These are phyloP conservation scores for Solanum acaule DNA, from an alignment of 257 asterid genomes.

Conservation along the genomic window DNA sequence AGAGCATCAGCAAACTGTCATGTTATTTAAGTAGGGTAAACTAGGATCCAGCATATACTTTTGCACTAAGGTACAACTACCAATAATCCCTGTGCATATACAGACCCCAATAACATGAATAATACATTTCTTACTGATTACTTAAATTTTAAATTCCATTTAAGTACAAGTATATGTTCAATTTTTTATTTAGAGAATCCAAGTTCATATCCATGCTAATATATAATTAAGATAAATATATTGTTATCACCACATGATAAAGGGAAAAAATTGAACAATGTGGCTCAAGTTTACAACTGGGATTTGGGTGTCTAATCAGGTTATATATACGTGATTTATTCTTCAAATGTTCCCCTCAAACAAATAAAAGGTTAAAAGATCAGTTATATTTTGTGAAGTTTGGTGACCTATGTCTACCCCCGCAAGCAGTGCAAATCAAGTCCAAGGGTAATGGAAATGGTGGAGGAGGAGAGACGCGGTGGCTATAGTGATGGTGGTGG, in stretches of 20 bases:
- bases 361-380: not conserved
- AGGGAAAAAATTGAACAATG: not conserved
- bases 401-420: not conserved
- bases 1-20: not conserved
- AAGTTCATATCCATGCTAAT: not conserved
- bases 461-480: not conserved
- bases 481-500: not conserved
- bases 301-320: not conserved
- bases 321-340: not conserved
- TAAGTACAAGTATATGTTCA: not conserved
- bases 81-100: not conserved
- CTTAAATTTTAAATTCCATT: not conserved
- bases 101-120: not conserved
- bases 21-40: not conserved
- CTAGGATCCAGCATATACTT: not conserved
- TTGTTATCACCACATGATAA: not conserved
- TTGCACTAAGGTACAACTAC: not conserved
- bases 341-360: not conserved
- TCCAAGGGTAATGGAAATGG: not conserved
- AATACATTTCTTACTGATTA: not conserved
- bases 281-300: not conserved
- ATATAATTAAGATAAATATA: not conserved
- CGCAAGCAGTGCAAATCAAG: not conserved
- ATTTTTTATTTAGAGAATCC: not conserved
- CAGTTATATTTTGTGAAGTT: not conserved